phyloP scores from a whole-genome alignment of 495 filamentous ascomycete species.

The Trichoderma orchidacearum region DNA sequence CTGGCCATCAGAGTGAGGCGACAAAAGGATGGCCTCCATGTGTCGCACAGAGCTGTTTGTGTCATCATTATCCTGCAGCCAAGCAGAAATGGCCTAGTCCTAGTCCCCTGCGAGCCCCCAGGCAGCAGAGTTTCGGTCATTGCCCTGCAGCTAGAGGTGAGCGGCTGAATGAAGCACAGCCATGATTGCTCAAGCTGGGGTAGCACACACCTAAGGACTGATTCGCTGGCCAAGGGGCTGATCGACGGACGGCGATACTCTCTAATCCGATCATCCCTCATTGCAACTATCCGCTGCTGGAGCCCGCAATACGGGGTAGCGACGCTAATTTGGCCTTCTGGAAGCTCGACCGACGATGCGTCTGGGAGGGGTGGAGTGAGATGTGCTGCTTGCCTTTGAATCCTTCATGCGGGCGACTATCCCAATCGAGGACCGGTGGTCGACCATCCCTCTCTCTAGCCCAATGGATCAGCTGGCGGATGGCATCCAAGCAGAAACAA shows the following conservation, averaged over 20 bases:
- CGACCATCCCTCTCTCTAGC: too few relatives aligned
- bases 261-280: too few relatives aligned
- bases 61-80: background rate
- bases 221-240: background rate
- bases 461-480: too few relatives aligned
- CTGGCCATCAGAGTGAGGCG: background rate
- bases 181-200: background rate
- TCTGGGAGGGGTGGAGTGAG: too few relatives aligned
- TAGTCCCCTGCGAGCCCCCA: background rate
- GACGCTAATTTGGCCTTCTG: background rate
- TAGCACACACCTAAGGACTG: background rate
- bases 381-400: too few relatives aligned
- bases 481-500: too few relatives aligned
- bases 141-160: background rate
- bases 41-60: background rate
- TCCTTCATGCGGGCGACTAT: too few relatives aligned
- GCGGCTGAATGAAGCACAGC: background rate
- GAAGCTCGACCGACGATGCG: background rate
- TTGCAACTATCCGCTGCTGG: too few relatives aligned
- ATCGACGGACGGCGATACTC: background rate
- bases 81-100: background rate
- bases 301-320: too few relatives aligned
- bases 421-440: too few relatives aligned
- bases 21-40: background rate
- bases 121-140: background rate